Evolutionary conservation across 2,329 filamentous ascomycete genomes (phyloP).

Genomic region (Aspergillus felis): DNA sequence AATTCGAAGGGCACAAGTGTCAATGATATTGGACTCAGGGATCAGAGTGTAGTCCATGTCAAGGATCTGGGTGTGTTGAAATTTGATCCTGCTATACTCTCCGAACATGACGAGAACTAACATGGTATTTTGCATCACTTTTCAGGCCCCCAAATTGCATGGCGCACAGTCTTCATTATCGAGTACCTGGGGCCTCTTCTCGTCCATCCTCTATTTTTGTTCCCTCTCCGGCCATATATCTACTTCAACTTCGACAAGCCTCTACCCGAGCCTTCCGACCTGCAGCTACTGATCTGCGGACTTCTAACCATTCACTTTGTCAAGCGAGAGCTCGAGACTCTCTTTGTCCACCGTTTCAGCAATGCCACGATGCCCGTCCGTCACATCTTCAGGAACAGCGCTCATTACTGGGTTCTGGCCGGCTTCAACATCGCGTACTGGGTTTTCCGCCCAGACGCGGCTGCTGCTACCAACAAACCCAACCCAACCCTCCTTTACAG

Average conservation of each 20-base stretch:
- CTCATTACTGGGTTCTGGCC: conserved; percentile 86
- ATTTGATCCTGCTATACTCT: neutral
- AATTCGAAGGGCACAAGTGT: conserved; percentile 52
- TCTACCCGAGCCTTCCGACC: conserved; percentile 54
- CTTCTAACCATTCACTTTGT: conserved; percentile 80
- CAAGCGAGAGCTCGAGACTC: conserved; percentile 92
- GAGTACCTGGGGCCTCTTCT: conserved; percentile 91
- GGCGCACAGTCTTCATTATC: conserved; percentile 90
- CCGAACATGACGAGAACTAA: conserved; percentile 16
- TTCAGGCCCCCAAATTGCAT: conserved; percentile 79
- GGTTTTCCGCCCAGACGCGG: conserved; percentile 73
- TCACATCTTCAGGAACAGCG: conserved; percentile 93
- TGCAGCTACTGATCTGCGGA: conserved; percentile 68
- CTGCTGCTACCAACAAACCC: conserved; percentile 53
- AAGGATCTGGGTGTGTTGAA: conserved; percentile 78
- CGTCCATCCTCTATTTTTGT: conserved; percentile 73
- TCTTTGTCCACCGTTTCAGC: conserved; percentile 94
- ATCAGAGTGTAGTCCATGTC: conserved; percentile 67
- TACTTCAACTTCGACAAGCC: conserved; percentile 53
- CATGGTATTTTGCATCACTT: neutral
- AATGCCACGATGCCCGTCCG: conserved; percentile 84
- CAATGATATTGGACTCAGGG: conserved; percentile 53
- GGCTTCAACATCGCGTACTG: conserved; percentile 79
- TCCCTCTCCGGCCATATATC: conserved; percentile 66
- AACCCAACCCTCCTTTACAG: conserved; percentile 58